These are phyloP conservation scores for Grosmannia huntii DNA, from an alignment of 2,329 filamentous ascomycete genomes.

Conservation along the genomic window DNA sequence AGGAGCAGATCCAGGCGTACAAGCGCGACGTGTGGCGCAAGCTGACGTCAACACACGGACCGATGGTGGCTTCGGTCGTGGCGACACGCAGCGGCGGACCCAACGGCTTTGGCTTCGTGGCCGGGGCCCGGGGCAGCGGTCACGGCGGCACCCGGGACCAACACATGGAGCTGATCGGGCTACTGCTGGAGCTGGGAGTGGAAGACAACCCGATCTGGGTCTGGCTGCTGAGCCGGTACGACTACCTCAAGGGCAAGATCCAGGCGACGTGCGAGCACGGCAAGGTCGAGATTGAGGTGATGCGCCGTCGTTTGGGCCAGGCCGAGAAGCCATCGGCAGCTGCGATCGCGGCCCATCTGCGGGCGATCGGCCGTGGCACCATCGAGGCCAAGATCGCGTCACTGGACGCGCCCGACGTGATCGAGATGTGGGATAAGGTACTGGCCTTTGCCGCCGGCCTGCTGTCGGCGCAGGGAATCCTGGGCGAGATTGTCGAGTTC, in stretches of 20 bases:
- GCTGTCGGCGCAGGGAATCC: constrained; percentile 64
- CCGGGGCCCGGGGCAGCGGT: constrained; percentile 30
- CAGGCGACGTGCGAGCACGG: constrained; percentile 69
- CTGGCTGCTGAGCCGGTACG: constrained; percentile 83
- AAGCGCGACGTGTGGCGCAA: constrained; percentile 84
- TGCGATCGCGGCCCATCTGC: constrained; percentile 61
- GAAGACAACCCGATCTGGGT: constrained; percentile 95
- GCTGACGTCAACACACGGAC: constrained; percentile 54
- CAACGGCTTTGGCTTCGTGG: too few relatives aligned
- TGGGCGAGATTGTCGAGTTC: constrained; percentile 85
- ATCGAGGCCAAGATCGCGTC: constrained; percentile 47
- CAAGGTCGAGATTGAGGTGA: constrained; percentile 82
- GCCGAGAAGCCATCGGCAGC: constrained; percentile 52
- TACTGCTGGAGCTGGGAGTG: constrained; percentile 86
- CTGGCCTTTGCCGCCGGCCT: constrained; percentile 60
- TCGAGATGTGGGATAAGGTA: constrained; percentile 90
- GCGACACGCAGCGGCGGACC: background rate
- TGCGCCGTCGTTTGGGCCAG: constrained; percentile 67
- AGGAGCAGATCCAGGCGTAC: constrained; percentile 73
- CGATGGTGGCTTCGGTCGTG: constrained; percentile 18
- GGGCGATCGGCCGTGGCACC: constrained; percentile 55
- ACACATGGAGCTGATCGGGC: constrained; percentile 80
- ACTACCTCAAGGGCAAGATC: constrained; percentile 80
- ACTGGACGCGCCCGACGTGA: constrained; percentile 66
- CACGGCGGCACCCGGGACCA: constrained; percentile 48